Base-by-base conservation (phyloP, 2,329 filamentous ascomycete genomes). In the Myriosclerotinia curreyana region DNA sequence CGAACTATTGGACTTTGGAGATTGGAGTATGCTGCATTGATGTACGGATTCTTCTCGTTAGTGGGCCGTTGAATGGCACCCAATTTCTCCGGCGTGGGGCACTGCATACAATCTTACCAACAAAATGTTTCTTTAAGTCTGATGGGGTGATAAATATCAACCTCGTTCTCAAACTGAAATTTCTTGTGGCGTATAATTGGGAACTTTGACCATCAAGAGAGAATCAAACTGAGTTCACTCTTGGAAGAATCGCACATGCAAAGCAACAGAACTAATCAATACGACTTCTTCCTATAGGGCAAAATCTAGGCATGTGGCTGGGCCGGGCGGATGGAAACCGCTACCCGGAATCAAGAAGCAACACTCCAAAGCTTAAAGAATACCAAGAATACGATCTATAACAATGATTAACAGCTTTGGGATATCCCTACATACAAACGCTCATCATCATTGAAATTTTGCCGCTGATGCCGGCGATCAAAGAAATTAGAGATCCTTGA, bases 351-450 rank as follows among this genome's bases (percentile, higher is more conserved):
- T 36, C 31, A 59, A 36, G 55, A 25, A 7, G 17, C 28, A 36
- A 22, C 12, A 36, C 34, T 58, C 36, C 12, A 48, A 22, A 22
- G 14, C 31, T 48, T 22, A 31, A 17, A 48, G 22, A 49, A 59
- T 34, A 59, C 31, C 28, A 59, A 59, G 28, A 36, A 48, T 46
- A n/a, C 48, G 42, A 59, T 34, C 2, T n/a, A 48, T 59, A 42
- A 48, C 15, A 48, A 38, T 20, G n/a, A 49, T 59, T 25, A 48
- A 25, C 31, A 59, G 15, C 42, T 59, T 48, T 59, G 31, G 42
- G 14, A 59, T 38, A 59, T 17, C 28, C 55, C n/a, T 59, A 59
- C 55, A 59, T 59, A 59, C 55, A 59, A 59, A 59, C 42, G 42
- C 55, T 20, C n/a, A 58, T 14, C 40, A 58, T 46, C 31, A 34